These are phyloP conservation scores for Luvunga scandens DNA, from an alignment of 345 rosid genomes.

Conservation along the genomic window DNA sequence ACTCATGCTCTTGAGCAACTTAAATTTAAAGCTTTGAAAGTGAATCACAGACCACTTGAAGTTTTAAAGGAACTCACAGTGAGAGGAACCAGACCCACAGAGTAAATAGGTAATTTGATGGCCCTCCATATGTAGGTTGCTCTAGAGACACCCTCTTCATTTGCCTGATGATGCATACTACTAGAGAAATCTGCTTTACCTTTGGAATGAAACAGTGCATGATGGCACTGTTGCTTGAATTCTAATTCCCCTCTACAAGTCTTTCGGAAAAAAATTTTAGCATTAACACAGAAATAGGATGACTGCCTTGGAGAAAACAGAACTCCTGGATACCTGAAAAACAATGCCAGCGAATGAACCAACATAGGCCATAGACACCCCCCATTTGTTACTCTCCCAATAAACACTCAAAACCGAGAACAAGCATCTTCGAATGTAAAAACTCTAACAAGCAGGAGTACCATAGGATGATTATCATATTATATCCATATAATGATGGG, in stretches of 20 bases:
- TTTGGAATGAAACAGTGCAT: conserved; percentile 14
- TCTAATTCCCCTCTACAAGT: conserved; percentile 7
- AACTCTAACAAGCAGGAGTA: background rate
- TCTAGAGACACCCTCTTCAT: conserved; percentile 45
- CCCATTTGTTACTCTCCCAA: background rate
- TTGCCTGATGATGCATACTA: conserved; percentile 18
- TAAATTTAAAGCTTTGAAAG: background rate
- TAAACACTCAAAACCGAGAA: background rate
- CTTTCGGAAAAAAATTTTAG: conserved; percentile 1
- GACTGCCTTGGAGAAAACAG: conserved; percentile 12
- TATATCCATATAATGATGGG: background rate
- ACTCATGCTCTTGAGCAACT: background rate
- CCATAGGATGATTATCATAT: background rate
- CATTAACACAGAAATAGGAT: conserved; percentile 5
- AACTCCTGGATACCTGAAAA: conserved; percentile 29
- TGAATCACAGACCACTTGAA: background rate
- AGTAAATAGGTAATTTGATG: conserved; percentile 75
- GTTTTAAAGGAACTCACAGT: conserved; percentile 48
- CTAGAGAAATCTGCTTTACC: conserved; percentile 13
- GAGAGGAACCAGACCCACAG: conserved; percentile 84
- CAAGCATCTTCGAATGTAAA: background rate
- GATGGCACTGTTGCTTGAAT: background rate
- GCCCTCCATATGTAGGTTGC: conserved; percentile 87
- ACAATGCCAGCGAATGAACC: background rate
- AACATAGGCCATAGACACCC: background rate